phyloP scores from a whole-genome alignment of 768 basidiomycete species.

The Mycena chlorophos region DNA sequence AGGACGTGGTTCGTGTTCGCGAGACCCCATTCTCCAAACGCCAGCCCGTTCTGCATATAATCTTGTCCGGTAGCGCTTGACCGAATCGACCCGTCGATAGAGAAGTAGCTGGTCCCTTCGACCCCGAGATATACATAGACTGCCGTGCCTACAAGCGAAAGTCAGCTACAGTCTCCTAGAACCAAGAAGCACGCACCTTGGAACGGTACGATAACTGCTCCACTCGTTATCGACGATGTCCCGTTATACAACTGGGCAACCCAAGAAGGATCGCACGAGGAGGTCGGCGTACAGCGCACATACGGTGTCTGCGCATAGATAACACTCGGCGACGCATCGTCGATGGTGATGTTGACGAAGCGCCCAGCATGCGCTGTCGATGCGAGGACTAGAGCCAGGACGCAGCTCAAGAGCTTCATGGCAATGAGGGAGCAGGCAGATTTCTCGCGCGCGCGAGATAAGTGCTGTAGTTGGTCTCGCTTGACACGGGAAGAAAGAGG shows the following conservation, averaged over 20 bases:
- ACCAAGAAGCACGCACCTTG: not conserved
- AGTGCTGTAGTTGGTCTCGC: not conserved
- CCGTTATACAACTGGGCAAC: not conserved
- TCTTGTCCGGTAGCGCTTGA: not conserved
- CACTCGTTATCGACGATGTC: constrained; percentile 3
- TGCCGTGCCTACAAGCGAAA: not conserved
- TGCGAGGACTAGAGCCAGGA: not conserved
- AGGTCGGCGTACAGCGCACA: not conserved
- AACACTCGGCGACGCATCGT: not conserved
- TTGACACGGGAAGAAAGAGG: not conserved
- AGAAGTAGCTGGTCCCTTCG: not conserved
- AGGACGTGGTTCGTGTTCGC: constrained; percentile 5
- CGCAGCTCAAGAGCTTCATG: not conserved
- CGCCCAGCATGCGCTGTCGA: not conserved
- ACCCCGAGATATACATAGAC: constrained; percentile 7
- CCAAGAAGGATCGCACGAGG: not conserved
- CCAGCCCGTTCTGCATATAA: not conserved
- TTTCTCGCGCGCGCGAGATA: not conserved
- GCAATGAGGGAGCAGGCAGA: not conserved
- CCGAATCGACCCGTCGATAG: constrained; percentile 2
- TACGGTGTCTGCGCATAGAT: not conserved
- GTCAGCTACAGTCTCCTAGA: not conserved
- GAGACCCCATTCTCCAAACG: not conserved
- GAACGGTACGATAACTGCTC: constrained; percentile 2
- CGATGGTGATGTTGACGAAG: not conserved